Conservation (phyloP, 1,139 yeast genomes). For the Geotrichum aggregatum region DNA sequence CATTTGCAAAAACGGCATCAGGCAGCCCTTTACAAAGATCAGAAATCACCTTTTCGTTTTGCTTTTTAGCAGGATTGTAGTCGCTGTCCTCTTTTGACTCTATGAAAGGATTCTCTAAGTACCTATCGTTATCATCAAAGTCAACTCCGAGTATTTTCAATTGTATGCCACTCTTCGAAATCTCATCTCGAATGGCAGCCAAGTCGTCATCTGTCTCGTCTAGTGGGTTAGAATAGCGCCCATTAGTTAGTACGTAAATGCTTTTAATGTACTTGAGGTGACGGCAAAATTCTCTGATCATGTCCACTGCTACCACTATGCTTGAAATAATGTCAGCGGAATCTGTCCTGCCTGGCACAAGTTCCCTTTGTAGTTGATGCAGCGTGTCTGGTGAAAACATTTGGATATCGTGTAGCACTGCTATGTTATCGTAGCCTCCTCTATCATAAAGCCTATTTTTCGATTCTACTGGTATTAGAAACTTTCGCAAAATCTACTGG, state of each 20-base stretch:
- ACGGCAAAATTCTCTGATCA: slow-evolving; percentile 35
- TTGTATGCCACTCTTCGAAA: slow-evolving; percentile 21
- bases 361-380: slow-evolving; percentile 27
- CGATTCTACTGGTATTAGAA: slow-evolving; percentile 1
- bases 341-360: slow-evolving; percentile 31
- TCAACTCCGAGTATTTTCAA: slow-evolving; percentile 38
- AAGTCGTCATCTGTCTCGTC: slow-evolving; percentile 4
- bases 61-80: slow-evolving; percentile 28
- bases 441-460: slow-evolving; percentile 2
- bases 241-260: slow-evolving; percentile 49
- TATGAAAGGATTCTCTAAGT: slow-evolving; percentile 25
- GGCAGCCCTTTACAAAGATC: slow-evolving; percentile 11
- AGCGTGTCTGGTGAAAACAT: slow-evolving; percentile 32
- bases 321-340: slow-evolving; percentile 35
- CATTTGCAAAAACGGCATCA: slow-evolving; percentile 29
- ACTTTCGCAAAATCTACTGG: not conserved
- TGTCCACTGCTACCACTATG: slow-evolving; percentile 37
- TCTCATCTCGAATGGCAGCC: slow-evolving; percentile 5
- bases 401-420: slow-evolving; percentile 2
- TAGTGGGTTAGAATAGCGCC: slow-evolving; percentile 11
- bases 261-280: slow-evolving; percentile 39
- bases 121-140: slow-evolving; percentile 33
- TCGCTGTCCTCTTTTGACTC: slow-evolving; percentile 5
- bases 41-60: slow-evolving; percentile 16
- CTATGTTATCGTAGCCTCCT: slow-evolving; percentile 9